Percentiles rank a stretch among this genome's conserved stretches.
phyloP scores from a whole-genome alignment of 2,329 filamentous ascomycete species.

The Ilyonectria mors-panacis region DNA sequence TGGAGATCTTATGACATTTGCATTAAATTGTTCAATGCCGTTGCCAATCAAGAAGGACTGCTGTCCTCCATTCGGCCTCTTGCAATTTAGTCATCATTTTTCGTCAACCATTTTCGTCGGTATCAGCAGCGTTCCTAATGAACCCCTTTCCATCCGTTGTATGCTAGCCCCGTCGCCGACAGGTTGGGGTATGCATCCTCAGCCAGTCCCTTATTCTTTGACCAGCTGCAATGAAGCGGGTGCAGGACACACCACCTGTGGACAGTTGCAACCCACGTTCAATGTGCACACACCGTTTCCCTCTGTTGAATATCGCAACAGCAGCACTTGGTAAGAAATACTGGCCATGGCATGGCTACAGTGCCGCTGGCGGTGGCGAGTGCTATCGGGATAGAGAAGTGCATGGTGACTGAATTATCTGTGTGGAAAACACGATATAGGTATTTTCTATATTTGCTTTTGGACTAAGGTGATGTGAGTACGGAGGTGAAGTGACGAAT shows the following conservation, averaged over 20 bases:
- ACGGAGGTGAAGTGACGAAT: not conserved
- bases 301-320: constrained; percentile 30
- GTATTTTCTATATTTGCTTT: not conserved
- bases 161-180: not conserved
- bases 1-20: not conserved
- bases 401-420: constrained; percentile 6
- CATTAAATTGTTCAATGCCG: not conserved
- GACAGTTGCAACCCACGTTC: constrained; percentile 18
- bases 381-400: constrained; percentile 1
- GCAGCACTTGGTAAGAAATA: constrained; percentile 21
- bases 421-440: not conserved
- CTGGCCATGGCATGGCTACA: not conserved
- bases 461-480: not conserved
- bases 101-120: not conserved
- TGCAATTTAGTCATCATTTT: not conserved
- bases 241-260: constrained; percentile 18
- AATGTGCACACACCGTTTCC: constrained; percentile 20
- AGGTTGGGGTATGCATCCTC: not conserved
- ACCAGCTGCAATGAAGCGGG: not conserved
- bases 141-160: not conserved
- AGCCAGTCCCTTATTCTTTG: not conserved
- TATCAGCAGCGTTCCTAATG: not conserved
- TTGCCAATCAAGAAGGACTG: not conserved
- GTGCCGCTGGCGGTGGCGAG: constrained; percentile 4
- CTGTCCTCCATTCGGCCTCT: not conserved